Percentiles rank a stretch among this genome's conserved stretches.
Conservation (phyloP, 306 rosid genomes). For the Pterocarpus santalinus region DNA sequence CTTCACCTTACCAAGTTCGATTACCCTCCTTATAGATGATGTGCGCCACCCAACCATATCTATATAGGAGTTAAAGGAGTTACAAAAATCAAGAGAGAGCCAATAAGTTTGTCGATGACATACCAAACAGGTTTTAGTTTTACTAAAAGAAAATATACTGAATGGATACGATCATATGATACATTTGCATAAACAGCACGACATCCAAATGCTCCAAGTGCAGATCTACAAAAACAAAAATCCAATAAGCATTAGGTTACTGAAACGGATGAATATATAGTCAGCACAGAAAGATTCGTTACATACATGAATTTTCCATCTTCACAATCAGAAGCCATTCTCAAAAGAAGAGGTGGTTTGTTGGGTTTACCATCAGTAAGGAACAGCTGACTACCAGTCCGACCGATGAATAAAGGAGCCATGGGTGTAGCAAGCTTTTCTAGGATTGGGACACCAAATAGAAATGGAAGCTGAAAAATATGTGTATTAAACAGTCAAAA, state of each 20-base stretch:
- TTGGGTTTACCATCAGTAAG: slow-evolving; percentile 91
- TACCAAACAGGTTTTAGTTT: slow-evolving; percentile 11
- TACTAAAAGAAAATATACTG: slow-evolving; percentile 32
- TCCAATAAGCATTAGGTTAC: slow-evolving; percentile 40
- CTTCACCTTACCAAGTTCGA: slow-evolving; percentile 80
- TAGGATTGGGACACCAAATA: slow-evolving; percentile 79
- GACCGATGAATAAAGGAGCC: slow-evolving; percentile 86
- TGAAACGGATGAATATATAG: slow-evolving; percentile 13
- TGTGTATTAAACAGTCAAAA: slow-evolving; percentile 34
- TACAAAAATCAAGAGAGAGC: slow-evolving; percentile 39
- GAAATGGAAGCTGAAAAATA: slow-evolving; percentile 86
- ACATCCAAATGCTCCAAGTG: slow-evolving; percentile 77
- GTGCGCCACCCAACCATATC: slow-evolving; percentile 99
- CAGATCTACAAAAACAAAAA: slow-evolving; percentile 75
- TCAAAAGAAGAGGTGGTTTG: slow-evolving; percentile 86
- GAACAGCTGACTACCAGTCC: slow-evolving; percentile 92
- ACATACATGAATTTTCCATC: slow-evolving; percentile 88
- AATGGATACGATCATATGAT: slow-evolving; percentile 94
- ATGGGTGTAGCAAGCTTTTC: slow-evolving; percentile 88
- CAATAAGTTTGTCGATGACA: slow-evolving; percentile 31
- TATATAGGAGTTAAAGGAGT: slow-evolving; percentile 60
- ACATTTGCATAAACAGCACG: slow-evolving; percentile 89
- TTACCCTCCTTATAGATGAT: slow-evolving; percentile 92
- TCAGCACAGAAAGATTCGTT: slow-evolving; percentile 31
- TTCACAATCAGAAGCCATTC: slow-evolving; percentile 92